Evolutionary conservation across 2,329 filamentous ascomycete genomes (phyloP), one percentile per base, ranked within the genome.

Genomic region (Trichoderma sp.): DNA sequence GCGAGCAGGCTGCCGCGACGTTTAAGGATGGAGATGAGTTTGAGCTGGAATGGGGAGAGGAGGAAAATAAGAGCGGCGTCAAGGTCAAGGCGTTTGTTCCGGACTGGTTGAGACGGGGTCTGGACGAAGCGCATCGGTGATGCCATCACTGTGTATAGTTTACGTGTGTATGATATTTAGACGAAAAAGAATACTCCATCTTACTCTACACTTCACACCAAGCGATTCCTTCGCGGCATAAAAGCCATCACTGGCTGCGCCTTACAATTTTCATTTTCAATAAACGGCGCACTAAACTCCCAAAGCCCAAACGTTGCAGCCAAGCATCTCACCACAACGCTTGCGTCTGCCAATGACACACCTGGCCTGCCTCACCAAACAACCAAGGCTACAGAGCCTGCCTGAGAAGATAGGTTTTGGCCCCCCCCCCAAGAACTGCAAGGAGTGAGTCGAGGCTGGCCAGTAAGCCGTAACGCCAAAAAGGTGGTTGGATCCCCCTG

Each of bases 11-110:
- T 0, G 86, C 87, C 5, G 88, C 89, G 1, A 86, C 86, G 21
- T 92, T 85, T 76, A 87, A 82, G 70, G 84, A 87, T 0, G 85
- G 84, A 0, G 85, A 89, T 69, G 86, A 91, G 79, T 92, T 91
- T 74, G 82, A 87, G 70, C 78, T 92, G 37, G 81, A 84, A 37
- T 85, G 84, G 83, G 81, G 79, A 49, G 82, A 83, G 31, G 83
- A 83, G 56, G 82, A 74, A 1, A 76, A 76, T 16, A 75, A 75
- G 73, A 76, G 72, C 55, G 67, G 73, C 35, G 77, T 86, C 66
- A 87, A 84, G 87, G 72, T 94, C 43, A 94, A 92, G 82, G 93
- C 95, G 0, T 92, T 97, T 79, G 89, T 97, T 74, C 94, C 94
- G 0, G 84, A 88, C 52, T 98, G 95, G 95, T 68, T 89, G 76